These are phyloP conservation scores for Trichoderma oligosporum DNA, from an alignment of 2,329 filamentous ascomycete genomes.

Conservation along the genomic window DNA sequence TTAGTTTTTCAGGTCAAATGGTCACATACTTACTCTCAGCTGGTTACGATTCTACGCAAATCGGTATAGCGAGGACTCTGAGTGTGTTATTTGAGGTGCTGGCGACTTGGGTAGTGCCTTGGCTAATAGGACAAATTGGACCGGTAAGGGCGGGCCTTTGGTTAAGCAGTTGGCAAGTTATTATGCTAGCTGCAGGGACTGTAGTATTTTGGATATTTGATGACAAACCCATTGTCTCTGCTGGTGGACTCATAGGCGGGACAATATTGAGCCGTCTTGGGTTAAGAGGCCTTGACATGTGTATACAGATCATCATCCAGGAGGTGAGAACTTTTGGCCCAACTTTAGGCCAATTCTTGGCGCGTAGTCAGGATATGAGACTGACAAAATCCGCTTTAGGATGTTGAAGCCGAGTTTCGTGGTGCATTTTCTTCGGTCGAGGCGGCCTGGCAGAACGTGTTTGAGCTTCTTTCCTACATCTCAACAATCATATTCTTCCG, in stretches of 20 bases:
- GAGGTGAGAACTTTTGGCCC: conserved; percentile 41
- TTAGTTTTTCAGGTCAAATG: conserved; percentile 60
- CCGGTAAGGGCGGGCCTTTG: conserved; percentile 65
- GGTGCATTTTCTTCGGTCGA: conserved; percentile 68
- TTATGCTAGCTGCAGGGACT: conserved; percentile 45
- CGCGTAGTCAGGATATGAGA: background rate
- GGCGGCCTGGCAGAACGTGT: conserved; percentile 63
- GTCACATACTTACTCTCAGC: conserved; percentile 57
- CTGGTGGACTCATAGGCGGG: conserved; percentile 46
- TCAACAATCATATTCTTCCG: conserved; percentile 61
- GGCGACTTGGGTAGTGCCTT: conserved; percentile 58
- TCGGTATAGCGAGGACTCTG: conserved; percentile 51
- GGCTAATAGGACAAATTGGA: conserved; percentile 52
- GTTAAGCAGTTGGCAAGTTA: conserved; percentile 66
- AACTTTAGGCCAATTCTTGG: background rate
- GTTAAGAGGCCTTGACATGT: conserved; percentile 60
- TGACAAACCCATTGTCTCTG: conserved; percentile 35
- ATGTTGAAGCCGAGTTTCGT: conserved; percentile 52
- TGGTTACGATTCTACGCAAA: conserved; percentile 48
- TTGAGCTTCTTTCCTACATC: conserved; percentile 64
- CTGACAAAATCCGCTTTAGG: conserved; percentile 37
- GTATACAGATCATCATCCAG: conserved; percentile 57
- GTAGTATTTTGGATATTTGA: conserved; percentile 38
- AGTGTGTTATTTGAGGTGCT: conserved; percentile 55
- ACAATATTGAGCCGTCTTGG: conserved; percentile 56